Evolutionary conservation across 805 yeast species (phyloP), one percentile per base, ranked within the genome.

Genomic region (Pichia scutulata): DNA sequence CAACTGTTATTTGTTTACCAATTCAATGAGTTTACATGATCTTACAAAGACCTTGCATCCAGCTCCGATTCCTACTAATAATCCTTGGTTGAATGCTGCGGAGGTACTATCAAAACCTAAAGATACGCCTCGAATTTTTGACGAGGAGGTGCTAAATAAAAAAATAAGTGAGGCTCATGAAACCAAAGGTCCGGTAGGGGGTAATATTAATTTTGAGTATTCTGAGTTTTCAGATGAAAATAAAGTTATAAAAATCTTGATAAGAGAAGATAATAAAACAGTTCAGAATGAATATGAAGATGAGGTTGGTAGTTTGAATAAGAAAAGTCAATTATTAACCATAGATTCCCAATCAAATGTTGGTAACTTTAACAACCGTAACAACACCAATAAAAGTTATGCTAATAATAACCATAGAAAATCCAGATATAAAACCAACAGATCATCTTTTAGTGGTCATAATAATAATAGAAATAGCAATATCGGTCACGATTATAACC

Each of bases 21-120:
- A 18, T 33, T 33, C 7, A 16, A 47, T 47, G 50, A 47, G 39
- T 36, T 30, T 43, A 8, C 46, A 47, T 19, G 50, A 37, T 14
- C 22, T 47, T 16, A 37, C 50, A 9, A 43, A 43, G n/a, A 54
- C 58, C 12, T 37, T 61, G 43, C 60, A 54, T 12, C 67, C 67
- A 7, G 67, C 67, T 3, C 67, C 67, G 2, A 61, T 61, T 25
- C 67, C 67, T 5, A 50, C 53, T 28, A 54, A 51, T 2, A 63
- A 60, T 43, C 61, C 66, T 1, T 63, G 67, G 67, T 47, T 48
- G 14, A 43, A 43, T 24, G 41, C 37, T n/a, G 30, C 48, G 28
- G 6, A 46, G 13, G 28, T 33, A 30, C 41, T 44, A 23, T 42
- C 42, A 26, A 48, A 44, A n/a, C 21, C 47, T 14, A 41, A 39